phyloP scores from a whole-genome alignment of 257 asterid genomes.

The Solanum pimpinellifolium region DNA sequence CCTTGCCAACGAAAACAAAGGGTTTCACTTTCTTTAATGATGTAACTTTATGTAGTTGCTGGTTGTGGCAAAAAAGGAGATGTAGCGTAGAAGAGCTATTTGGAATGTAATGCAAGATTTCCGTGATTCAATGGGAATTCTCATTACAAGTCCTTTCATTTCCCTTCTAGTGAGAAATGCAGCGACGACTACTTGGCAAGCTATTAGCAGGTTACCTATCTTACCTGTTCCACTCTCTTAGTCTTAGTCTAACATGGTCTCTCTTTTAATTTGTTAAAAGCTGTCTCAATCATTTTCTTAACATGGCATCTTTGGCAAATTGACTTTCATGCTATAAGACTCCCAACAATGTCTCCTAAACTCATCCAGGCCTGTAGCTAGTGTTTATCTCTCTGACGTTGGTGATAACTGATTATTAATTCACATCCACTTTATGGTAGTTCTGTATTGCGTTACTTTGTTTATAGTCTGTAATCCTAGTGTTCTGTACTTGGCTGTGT shows the following conservation, averaged over 20 bases:
- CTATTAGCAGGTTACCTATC: neutral
- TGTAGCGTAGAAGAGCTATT: conserved; percentile 68
- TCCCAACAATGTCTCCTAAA: too few relatives aligned
- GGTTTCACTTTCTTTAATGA: neutral
- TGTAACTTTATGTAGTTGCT: conserved; percentile 45
- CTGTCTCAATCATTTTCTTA: neutral
- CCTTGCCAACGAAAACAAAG: too few relatives aligned
- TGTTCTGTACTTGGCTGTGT: neutral
- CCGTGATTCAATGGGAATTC: neutral
- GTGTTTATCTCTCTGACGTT: too few relatives aligned
- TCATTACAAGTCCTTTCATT: neutral
- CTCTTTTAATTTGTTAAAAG: neutral
- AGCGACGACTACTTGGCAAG: neutral
- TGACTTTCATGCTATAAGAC: neutral
- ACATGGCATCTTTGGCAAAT: too few relatives aligned
- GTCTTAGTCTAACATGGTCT: neutral
- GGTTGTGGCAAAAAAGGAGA: conserved; percentile 51
- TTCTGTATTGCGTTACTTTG: neutral
- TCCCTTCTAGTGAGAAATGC: neutral
- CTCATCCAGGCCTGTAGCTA: too few relatives aligned
- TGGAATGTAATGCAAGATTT: conserved; percentile 49
- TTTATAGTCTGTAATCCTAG: neutral
- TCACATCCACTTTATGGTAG: neutral
- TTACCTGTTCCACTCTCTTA: neutral
- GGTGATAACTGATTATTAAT: too few relatives aligned